These are phyloP conservation scores for Rhododendron griersonianum DNA, from an alignment of 148 eudicot genomes.

Conservation along the genomic window DNA sequence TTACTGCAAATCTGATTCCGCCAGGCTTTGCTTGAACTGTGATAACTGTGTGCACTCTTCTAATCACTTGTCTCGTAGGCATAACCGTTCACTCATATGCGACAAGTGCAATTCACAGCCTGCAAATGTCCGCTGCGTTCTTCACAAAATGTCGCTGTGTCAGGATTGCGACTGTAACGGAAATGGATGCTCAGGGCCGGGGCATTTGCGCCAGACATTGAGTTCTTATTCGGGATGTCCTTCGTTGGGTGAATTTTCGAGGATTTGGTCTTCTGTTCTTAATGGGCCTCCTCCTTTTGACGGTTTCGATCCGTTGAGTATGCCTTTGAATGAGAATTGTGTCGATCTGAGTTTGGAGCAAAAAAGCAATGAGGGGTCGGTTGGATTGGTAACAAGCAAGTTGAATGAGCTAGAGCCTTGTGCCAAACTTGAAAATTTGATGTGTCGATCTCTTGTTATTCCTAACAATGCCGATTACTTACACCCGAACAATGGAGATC, in stretches of 20 bases:
- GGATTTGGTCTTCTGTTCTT: conserved; percentile 23
- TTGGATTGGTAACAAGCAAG: conserved; percentile 10
- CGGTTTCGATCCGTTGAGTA: background rate
- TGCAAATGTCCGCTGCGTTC: conserved; percentile 30
- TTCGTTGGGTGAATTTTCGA: conserved; percentile 27
- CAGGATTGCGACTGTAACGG: conserved; percentile 30
- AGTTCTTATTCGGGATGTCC: conserved; percentile 34
- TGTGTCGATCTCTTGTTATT: conserved; percentile 14
- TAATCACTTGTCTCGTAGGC: conserved; percentile 37
- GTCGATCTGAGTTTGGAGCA: conserved; percentile 6
- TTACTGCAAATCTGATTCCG: conserved; percentile 46
- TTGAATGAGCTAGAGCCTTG: conserved; percentile 26
- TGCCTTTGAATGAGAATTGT: conserved; percentile 17
- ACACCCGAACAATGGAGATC: conserved; percentile 18
- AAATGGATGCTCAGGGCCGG: conserved; percentile 16
- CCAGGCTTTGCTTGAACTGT: conserved; percentile 43
- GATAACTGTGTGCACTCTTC: conserved; percentile 44
- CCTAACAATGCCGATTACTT: conserved; percentile 1
- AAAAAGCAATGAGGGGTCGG: conserved; percentile 8
- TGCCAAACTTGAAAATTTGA: conserved; percentile 22
- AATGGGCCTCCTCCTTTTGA: conserved; percentile 11
- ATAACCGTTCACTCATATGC: conserved; percentile 39
- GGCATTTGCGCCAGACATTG: conserved; percentile 21
- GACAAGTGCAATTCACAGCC: conserved; percentile 38
- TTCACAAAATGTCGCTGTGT: conserved; percentile 36